Evolutionary conservation across 345 rosid genomes (phyloP).

Genomic region (Psidium friedrichsthalianum): DNA sequence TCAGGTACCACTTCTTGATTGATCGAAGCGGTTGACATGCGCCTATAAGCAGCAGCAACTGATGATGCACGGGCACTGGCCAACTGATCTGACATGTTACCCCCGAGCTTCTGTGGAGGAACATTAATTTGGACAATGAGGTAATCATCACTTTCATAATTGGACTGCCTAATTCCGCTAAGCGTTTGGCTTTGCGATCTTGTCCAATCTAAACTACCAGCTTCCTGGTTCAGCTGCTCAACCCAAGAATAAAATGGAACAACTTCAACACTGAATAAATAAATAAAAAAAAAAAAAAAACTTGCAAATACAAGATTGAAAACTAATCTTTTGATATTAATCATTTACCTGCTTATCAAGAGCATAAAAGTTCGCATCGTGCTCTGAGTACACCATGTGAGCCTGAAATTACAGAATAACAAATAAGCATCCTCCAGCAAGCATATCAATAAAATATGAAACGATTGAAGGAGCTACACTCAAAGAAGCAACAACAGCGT

Average conservation of each 20-base stretch:
- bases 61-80: slow-evolving; percentile 69
- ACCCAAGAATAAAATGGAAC: background rate
- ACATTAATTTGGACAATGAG: slow-evolving; percentile 10
- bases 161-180: slow-evolving; percentile 20
- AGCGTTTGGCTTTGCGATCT: slow-evolving; percentile 67
- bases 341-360: slow-evolving; percentile 69
- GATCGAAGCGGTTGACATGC: slow-evolving; percentile 24
- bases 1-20: background rate
- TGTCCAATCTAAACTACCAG: slow-evolving; percentile 80
- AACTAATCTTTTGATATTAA: background rate
- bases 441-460: background rate
- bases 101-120: slow-evolving; percentile 59
- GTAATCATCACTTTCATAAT: slow-evolving; percentile 28
- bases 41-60: slow-evolving; percentile 79
- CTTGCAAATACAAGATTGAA: background rate
- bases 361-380: slow-evolving; percentile 74
- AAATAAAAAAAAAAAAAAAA: background rate
- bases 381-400: slow-evolving; percentile 90
- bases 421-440: background rate
- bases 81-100: slow-evolving; percentile 31
- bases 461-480: background rate
- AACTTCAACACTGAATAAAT: background rate
- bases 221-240: slow-evolving; percentile 78
- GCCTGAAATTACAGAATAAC: slow-evolving; percentile 43
- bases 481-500: background rate